Evolutionary conservation across 345 rosid species (phyloP).

Genomic region (Durio zibethinus): DNA sequence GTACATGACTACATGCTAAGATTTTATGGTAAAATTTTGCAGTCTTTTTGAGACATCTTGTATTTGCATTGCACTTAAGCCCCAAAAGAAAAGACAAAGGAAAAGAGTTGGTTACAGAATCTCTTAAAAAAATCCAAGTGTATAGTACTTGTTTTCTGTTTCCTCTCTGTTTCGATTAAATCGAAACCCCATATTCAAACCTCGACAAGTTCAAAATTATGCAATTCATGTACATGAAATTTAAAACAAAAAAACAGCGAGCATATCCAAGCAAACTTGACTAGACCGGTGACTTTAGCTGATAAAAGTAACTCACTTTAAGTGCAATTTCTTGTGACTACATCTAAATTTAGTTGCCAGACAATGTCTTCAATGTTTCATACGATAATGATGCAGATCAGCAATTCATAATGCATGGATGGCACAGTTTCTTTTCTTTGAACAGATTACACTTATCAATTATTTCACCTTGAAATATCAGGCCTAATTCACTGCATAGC

Average conservation of each 20-base stretch:
- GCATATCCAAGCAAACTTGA: neutral
- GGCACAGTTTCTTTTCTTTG: neutral
- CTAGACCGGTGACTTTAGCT: neutral
- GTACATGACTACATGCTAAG: too few relatives aligned
- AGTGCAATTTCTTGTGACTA: neutral
- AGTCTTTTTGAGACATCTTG: too few relatives aligned
- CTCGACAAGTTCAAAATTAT: neutral
- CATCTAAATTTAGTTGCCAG: neutral
- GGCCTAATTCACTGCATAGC: neutral
- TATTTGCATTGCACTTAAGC: too few relatives aligned
- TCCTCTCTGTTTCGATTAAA: neutral
- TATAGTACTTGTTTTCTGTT: slow-evolving; percentile 5
- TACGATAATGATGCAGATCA: neutral
- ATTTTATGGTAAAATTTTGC: too few relatives aligned
- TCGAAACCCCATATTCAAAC: neutral
- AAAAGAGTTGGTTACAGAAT: too few relatives aligned
- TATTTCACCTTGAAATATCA: neutral
- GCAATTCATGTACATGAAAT: neutral
- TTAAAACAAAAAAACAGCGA: neutral
- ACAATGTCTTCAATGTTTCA: neutral
- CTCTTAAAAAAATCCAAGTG: too few relatives aligned
- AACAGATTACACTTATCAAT: neutral
- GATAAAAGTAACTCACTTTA: neutral
- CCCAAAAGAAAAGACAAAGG: too few relatives aligned
- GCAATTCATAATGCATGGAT: neutral